Conservation (phyloP, 371 early-diverging fungal species). For the Mucor piriformis region DNA sequence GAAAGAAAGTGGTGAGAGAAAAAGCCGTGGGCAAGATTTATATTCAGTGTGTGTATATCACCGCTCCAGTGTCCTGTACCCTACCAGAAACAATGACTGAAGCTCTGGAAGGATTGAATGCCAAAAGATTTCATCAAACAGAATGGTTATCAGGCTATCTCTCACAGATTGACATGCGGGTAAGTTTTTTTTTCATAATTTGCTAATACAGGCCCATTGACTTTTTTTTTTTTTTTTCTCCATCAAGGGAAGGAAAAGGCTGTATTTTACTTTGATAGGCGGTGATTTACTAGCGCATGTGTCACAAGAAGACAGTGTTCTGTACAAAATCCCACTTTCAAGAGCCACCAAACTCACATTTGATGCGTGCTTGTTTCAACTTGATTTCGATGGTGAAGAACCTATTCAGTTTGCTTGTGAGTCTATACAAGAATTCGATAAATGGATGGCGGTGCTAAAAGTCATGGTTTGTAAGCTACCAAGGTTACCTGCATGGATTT, state of each 20-base stretch:
- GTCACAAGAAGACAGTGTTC: neutral
- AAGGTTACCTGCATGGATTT: constrained; percentile 18
- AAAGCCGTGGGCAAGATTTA: constrained; percentile 47
- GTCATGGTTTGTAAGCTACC: constrained; percentile 22
- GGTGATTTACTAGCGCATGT: constrained; percentile 9
- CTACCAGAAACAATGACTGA: constrained; percentile 27
- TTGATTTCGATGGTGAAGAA: constrained; percentile 16
- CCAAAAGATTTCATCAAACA: constrained; percentile 34
- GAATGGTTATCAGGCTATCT: constrained; percentile 43
- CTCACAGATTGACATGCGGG: constrained; percentile 14
- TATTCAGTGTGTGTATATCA: constrained; percentile 24
- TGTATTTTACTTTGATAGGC: constrained; percentile 16
- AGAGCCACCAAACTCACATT: constrained; percentile 6
- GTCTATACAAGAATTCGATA: constrained; percentile 13
- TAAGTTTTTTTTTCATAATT: neutral
- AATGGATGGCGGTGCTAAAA: constrained; percentile 19
- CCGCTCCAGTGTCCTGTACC: neutral
- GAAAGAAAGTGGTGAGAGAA: constrained; percentile 19
- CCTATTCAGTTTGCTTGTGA: constrained; percentile 12
- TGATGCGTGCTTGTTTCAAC: constrained; percentile 7
- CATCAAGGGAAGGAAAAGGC: neutral
- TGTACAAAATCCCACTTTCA: constrained; percentile 14
- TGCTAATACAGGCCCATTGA: too few species aligned
- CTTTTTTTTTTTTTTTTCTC: too few species aligned
- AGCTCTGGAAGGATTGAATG: constrained; percentile 38